Conservation (phyloP, 805 yeast species). For the Sugiyamaella boreocaroliniensis region DNA sequence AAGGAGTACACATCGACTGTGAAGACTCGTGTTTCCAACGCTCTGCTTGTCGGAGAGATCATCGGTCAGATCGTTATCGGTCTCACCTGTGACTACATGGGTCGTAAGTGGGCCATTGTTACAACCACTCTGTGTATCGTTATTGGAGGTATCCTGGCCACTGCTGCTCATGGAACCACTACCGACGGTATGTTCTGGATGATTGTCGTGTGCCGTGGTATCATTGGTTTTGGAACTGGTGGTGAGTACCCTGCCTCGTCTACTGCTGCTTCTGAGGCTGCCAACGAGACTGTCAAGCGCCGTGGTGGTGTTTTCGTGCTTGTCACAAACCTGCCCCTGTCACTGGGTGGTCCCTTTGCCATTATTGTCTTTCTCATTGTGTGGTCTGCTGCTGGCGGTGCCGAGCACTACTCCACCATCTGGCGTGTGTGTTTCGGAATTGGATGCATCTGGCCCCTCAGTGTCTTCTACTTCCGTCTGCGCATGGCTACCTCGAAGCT, state of each 20-base stretch:
- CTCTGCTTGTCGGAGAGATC: conserved; percentile 62
- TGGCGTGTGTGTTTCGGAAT: conserved; percentile 73
- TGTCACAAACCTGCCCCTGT: conserved; percentile 66
- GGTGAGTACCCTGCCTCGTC: conserved; percentile 71
- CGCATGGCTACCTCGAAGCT: conserved; percentile 61
- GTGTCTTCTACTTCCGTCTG: conserved; percentile 65
- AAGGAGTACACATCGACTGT: conserved; percentile 37
- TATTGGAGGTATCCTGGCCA: conserved; percentile 57
- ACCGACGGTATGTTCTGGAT: conserved; percentile 65
- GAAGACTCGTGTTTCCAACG: conserved; percentile 62
- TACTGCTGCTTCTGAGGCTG: conserved; percentile 64
- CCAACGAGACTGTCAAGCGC: conserved; percentile 50
- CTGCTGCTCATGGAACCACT: conserved; percentile 62
- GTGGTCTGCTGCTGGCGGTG: conserved; percentile 46
- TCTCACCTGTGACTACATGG: conserved; percentile 55
- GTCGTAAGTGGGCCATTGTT: conserved; percentile 62
- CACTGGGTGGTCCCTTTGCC: conserved; percentile 77
- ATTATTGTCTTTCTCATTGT: conserved; percentile 61
- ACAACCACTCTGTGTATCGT: conserved; percentile 56
- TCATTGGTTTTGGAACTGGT: conserved; percentile 73
- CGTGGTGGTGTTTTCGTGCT: conserved; percentile 62
- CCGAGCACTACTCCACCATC: conserved; percentile 39
- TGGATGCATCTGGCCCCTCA: conserved; percentile 67
- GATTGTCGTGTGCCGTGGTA: conserved; percentile 66
- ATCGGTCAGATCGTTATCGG: conserved; percentile 67